A percentile compares a stretch with the other conserved stretches of the same genome.
These are phyloP conservation scores for Shiraia sp. DNA, from an alignment of 2,329 filamentous ascomycete genomes.

Conservation along the genomic window DNA sequence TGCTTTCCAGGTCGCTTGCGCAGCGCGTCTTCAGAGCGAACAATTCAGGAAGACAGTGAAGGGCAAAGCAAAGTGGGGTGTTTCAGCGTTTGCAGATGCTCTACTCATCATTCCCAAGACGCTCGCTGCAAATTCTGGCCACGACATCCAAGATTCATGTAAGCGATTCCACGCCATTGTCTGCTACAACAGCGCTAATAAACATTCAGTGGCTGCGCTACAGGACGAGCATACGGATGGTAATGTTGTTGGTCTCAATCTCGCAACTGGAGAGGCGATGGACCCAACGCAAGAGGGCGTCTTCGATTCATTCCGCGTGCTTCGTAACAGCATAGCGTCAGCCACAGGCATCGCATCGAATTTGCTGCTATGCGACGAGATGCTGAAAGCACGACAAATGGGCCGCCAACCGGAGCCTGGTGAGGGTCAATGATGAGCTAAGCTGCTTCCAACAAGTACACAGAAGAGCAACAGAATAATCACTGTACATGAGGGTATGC, in stretches of 20 bases:
- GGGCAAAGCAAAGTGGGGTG: constrained; percentile 96
- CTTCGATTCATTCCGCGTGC: constrained; percentile 92
- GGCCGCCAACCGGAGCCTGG: constrained; percentile 36
- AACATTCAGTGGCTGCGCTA: constrained; percentile 71
- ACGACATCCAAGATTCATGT: constrained; percentile 95
- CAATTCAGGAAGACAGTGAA: constrained; percentile 88
- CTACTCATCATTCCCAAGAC: constrained; percentile 97
- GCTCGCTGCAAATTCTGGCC: constrained; percentile 90
- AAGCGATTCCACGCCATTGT: constrained; percentile 51
- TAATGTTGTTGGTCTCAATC: constrained; percentile 82
- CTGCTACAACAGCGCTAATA: constrained; percentile 11
- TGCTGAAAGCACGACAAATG: constrained; percentile 98
- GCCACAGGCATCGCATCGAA: constrained; percentile 95
- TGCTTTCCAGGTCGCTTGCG: constrained; percentile 94
- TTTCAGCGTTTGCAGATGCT: constrained; percentile 92
- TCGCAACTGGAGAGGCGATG: constrained; percentile 89
- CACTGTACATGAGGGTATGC: background rate
- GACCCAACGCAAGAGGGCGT: constrained; percentile 91
- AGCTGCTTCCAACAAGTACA: no score
- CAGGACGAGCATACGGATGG: constrained; percentile 86
- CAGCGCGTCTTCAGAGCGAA: constrained; percentile 83
- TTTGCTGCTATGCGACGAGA: constrained; percentile 90
- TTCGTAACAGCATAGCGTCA: constrained; percentile 91
- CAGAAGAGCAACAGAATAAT: background rate
- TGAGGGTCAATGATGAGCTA: constrained; percentile 21